Evolutionary conservation across 495 filamentous ascomycete species (phyloP), one percentile per base, ranked within the genome.

Genomic region (Hypomontagnella monticulosa): DNA sequence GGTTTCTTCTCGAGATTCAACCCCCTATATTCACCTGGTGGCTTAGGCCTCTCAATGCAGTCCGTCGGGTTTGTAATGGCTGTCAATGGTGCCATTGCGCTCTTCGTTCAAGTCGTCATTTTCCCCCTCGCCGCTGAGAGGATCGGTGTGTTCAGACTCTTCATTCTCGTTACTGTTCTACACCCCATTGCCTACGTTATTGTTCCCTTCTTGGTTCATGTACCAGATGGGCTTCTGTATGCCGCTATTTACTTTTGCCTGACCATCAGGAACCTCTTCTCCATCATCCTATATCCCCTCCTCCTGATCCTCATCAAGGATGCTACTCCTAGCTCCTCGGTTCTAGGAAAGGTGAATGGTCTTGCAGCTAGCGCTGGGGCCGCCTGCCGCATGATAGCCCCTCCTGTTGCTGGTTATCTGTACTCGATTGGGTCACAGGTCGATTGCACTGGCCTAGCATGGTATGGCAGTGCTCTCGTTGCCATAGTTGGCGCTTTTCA

Each of bases 291-390:
- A 16, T 95, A 92, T 63, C 91, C 91, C 0, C 80, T 94, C 3
- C 83, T 95, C 6, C 79, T 95, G 34, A 93, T 95, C 40, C 81
- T 95, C 6, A 86, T 95, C 78, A 95, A 94, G 73, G 91, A 93
- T 79, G 88, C 91, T 0, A 89, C 89, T 15, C 89, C 91, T 2
- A 86, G 85, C 12, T 77, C 81, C 7, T 83, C 80, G 0, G 81
- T 87, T 15, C 80, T 95, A 42, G 91, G 91, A 11, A 91, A 86
- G 70, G 88, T 95, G 55, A 95, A 95, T 65, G 91, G 91, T 1
- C 81, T 93, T 5, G 90, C 91, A 34, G 91, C 91, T 3, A 91
- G 88, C 34, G 90, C 89, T 3, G 90, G 90, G 4, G 91, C 90
- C 0, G 89, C 88, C 7, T 89, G 88, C 67, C 87, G 91, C 34